These are phyloP conservation scores for Metarhizium album DNA, from an alignment of 2,329 filamentous ascomycete species.

Conservation along the genomic window DNA sequence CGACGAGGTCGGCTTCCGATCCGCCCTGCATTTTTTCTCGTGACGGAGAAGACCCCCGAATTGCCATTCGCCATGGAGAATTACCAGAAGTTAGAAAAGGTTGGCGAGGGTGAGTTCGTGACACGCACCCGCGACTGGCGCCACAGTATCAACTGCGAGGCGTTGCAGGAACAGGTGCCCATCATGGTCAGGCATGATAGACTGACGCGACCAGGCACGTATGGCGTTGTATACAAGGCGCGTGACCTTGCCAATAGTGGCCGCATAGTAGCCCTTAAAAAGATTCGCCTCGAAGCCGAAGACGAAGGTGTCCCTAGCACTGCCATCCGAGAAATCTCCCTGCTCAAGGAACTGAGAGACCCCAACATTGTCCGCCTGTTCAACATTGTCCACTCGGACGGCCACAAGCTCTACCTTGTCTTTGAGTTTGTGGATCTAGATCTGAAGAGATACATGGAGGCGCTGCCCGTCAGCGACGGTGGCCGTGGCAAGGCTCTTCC, in stretches of 20 bases:
- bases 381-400: conserved; percentile 91
- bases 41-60: neutral
- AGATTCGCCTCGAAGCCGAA: conserved; percentile 89
- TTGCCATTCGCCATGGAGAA: conserved; percentile 61
- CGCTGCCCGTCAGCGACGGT: conserved; percentile 72
- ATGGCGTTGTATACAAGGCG: conserved; percentile 92
- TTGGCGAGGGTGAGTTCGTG: conserved; percentile 69
- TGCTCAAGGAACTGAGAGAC: conserved; percentile 90
- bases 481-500: conserved; percentile 78
- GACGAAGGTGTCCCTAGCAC: conserved; percentile 90
- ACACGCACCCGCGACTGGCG: neutral
- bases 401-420: conserved; percentile 89
- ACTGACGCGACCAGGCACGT: conserved; percentile 55
- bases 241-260: conserved; percentile 71
- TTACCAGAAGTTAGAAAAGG: conserved; percentile 94
- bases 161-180: neutral
- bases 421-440: conserved; percentile 87
- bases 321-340: conserved; percentile 86
- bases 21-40: neutral
- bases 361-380: conserved; percentile 79
- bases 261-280: conserved; percentile 86
- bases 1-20: neutral
- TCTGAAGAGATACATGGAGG: conserved; percentile 94
- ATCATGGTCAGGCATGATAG: neutral
- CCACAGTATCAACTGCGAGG: neutral